phyloP scores from a whole-genome alignment of 1,284 basidiomycete species.

The Ustilago esculenta region DNA sequence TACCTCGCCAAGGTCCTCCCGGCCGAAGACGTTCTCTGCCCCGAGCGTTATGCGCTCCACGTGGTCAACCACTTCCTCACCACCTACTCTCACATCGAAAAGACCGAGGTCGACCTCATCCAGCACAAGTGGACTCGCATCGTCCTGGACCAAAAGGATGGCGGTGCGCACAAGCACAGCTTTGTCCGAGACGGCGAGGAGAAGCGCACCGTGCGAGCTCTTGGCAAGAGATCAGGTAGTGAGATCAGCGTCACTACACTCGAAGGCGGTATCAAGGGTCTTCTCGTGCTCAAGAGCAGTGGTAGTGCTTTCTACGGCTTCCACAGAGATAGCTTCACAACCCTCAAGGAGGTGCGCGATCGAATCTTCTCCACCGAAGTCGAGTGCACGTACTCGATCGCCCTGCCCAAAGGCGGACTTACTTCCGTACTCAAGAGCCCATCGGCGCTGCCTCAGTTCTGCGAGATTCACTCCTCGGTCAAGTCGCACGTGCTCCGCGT shows the following conservation, averaged over 20 bases:
- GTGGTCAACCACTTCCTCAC: slow-evolving; percentile 84
- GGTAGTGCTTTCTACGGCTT: slow-evolving; percentile 88
- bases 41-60: slow-evolving; percentile 87
- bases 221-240: slow-evolving; percentile 71
- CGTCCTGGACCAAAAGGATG: slow-evolving; percentile 69
- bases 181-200: slow-evolving; percentile 92
- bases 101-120: slow-evolving; percentile 80
- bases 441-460: slow-evolving; percentile 59
- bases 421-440: slow-evolving; percentile 62
- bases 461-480: slow-evolving; percentile 71
- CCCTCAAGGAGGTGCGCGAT: slow-evolving; percentile 70
- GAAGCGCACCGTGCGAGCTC: slow-evolving; percentile 77
- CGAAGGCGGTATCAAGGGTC: slow-evolving; percentile 52
- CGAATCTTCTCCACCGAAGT: slow-evolving; percentile 64
- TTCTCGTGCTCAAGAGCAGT: slow-evolving; percentile 81
- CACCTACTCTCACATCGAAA: slow-evolving; percentile 79
- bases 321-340: slow-evolving; percentile 86
- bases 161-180: slow-evolving; percentile 76
- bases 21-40: slow-evolving; percentile 64
- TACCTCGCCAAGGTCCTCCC: slow-evolving; percentile 51
- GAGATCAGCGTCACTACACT: slow-evolving; percentile 47
- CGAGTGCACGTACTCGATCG: slow-evolving; percentile 55
- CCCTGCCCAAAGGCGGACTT: slow-evolving; percentile 34
- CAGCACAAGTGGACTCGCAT: slow-evolving; percentile 89
- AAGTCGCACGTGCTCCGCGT: slow-evolving; percentile 78